A percentile compares a stretch with the other conserved stretches of the same genome.
Conservation (phyloP, 805 yeast genomes). For the Metschnikowia cerradonensis region DNA sequence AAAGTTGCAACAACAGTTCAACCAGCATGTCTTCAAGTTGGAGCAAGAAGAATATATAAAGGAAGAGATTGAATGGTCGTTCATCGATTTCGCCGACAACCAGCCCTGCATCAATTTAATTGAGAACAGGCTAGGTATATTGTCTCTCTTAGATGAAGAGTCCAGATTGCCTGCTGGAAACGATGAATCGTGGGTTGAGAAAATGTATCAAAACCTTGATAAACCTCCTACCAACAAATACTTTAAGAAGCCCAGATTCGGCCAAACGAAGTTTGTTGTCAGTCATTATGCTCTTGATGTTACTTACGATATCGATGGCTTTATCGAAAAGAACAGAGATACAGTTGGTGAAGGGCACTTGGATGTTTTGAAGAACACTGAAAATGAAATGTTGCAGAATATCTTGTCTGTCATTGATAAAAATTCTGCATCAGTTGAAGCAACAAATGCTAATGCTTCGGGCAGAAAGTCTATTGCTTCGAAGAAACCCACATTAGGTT, state of each 20-base stretch:
- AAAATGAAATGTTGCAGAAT: slow-evolving; percentile 60
- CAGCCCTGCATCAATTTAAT: slow-evolving; percentile 94
- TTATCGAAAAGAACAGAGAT: slow-evolving; percentile 94
- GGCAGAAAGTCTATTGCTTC: slow-evolving; percentile 41
- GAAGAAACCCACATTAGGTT: slow-evolving; percentile 90
- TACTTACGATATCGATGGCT: slow-evolving; percentile 86
- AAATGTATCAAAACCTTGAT: slow-evolving; percentile 80
- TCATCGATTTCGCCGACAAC: slow-evolving; percentile 92
- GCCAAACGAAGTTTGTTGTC: slow-evolving; percentile 85
- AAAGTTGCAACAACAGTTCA: slow-evolving; percentile 94
- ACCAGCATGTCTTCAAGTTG: slow-evolving; percentile 93
- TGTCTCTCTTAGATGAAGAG: slow-evolving; percentile 89
- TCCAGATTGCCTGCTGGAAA: slow-evolving; percentile 90
- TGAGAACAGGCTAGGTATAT: slow-evolving; percentile 83
- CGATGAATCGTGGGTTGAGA: slow-evolving; percentile 88
- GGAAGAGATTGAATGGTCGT: slow-evolving; percentile 94
- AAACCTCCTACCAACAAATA: slow-evolving; percentile 71
- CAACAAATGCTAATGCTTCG: slow-evolving; percentile 30
- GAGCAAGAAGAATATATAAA: slow-evolving; percentile 93
- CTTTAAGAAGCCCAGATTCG: slow-evolving; percentile 91
- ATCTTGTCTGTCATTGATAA: slow-evolving; percentile 64
- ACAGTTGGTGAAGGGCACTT: slow-evolving; percentile 95
- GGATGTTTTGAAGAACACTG: slow-evolving; percentile 71
- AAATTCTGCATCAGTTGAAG: slow-evolving; percentile 47
- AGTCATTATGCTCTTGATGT: slow-evolving; percentile 95